Conservation (phyloP, 2,329 filamentous ascomycete species). For the Incumbomyces lentus region DNA sequence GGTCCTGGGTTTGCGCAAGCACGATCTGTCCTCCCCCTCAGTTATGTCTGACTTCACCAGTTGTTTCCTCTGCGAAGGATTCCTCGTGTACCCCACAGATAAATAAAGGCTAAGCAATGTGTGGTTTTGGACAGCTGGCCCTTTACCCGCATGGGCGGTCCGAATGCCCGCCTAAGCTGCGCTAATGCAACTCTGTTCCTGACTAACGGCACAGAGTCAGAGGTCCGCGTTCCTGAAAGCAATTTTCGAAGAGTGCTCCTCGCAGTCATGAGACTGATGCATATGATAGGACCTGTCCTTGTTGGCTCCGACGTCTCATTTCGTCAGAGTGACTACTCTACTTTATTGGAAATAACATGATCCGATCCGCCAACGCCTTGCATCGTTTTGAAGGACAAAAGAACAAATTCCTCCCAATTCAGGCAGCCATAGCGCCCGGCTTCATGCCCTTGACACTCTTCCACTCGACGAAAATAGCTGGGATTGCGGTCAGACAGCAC, state of each 20-base stretch:
- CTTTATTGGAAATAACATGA: neutral
- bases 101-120: neutral
- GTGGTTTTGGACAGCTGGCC: neutral
- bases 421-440: conserved; percentile 16
- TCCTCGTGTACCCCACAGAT: neutral
- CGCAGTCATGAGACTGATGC: too few species aligned
- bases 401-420: neutral
- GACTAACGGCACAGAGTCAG: neutral
- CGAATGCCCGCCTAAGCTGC: neutral
- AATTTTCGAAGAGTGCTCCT: too few species aligned
- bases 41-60: neutral
- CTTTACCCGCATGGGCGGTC: conserved; percentile 1
- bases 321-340: too few species aligned
- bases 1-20: too few species aligned
- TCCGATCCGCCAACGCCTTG: conserved; percentile 1
- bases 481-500: conserved; percentile 26
- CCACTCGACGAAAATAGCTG: conserved; percentile 30
- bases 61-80: neutral
- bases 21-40: too few species aligned
- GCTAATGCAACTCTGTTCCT: neutral
- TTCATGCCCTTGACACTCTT: conserved; percentile 29
- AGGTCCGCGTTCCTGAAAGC: neutral
- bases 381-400: neutral
- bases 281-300: too few species aligned
- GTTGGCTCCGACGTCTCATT: too few species aligned